Percentiles rank a stretch among this genome's conserved stretches.
Conservation (phyloP, 2,329 filamentous ascomycete genomes). For the Penicillium sp. region DNA sequence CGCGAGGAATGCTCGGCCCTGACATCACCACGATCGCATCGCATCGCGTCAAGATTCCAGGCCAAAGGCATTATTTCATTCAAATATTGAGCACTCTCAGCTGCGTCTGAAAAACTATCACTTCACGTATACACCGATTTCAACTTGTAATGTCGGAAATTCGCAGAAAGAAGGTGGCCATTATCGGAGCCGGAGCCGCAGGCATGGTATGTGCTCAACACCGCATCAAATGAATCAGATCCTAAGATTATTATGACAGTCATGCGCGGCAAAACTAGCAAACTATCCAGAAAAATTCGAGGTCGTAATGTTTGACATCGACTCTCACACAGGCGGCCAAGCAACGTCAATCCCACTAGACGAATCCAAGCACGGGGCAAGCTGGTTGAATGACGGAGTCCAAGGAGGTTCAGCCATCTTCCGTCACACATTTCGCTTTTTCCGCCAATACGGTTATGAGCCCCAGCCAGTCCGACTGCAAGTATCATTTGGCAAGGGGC, state of each 20-base stretch:
- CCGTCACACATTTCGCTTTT: conserved; percentile 64
- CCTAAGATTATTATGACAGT: conserved; percentile 36
- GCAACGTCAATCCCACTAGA: conserved; percentile 60
- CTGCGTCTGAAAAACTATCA: background rate
- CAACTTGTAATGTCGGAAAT: background rate
- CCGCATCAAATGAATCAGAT: background rate
- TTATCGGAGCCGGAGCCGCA: conserved; percentile 64
- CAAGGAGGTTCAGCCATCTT: conserved; percentile 63
- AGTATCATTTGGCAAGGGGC: conserved; percentile 60
- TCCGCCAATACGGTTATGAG: conserved; percentile 57
- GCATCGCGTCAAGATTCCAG: conserved; percentile 7
- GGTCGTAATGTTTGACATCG: conserved; percentile 62
- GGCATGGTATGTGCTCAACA: conserved; percentile 53
- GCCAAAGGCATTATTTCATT: background rate
- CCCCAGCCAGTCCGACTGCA: conserved; percentile 60
- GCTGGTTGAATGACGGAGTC: conserved; percentile 63
- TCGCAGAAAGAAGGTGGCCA: conserved; percentile 52
- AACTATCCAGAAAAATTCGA: conserved; percentile 66
- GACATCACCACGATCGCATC: conserved; percentile 21
- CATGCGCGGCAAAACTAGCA: conserved; percentile 66
- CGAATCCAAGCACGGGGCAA: conserved; percentile 56
- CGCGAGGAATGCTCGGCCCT: conserved; percentile 11
- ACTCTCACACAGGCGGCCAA: conserved; percentile 61
- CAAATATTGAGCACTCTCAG: background rate
- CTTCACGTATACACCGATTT: background rate